These are phyloP conservation scores for Aspergillus sparsus DNA, from an alignment of 495 filamentous ascomycete genomes.

Conservation along the genomic window DNA sequence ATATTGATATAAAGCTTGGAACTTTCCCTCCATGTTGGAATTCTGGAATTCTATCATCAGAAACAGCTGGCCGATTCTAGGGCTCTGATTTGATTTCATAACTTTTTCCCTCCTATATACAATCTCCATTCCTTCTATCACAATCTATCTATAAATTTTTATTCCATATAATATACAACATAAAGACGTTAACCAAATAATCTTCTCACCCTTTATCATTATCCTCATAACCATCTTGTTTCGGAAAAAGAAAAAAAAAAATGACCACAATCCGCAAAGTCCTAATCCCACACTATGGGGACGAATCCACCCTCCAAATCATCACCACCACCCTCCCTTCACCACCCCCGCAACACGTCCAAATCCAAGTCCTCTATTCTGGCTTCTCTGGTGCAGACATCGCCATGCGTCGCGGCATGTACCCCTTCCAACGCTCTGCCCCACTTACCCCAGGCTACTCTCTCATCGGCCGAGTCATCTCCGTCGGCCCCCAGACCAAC, in stretches of 20 bases:
- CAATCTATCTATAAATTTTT: too few species aligned
- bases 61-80: too few species aligned
- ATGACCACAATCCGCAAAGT: slow-evolving; percentile 3
- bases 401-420: not conserved
- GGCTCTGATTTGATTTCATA: too few species aligned
- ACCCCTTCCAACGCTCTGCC: not conserved
- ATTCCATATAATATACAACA: too few species aligned
- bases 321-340: not conserved
- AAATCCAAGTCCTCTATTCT: not conserved
- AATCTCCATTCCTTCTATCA: too few species aligned
- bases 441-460: not conserved
- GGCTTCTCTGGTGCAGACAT: slow-evolving; percentile 1
- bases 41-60: too few species aligned
- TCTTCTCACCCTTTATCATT: not conserved
- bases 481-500: not conserved
- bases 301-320: not conserved
- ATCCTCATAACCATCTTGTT: not conserved
- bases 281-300: not conserved
- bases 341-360: not conserved
- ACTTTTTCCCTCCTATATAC: too few species aligned
- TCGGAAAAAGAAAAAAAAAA: not conserved
- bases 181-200: too few species aligned
- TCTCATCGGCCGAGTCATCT: not conserved
- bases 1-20: too few species aligned
- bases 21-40: too few species aligned